Conservation (phyloP, 352 stramenopile species). For the Globisporangium viniferum region DNA sequence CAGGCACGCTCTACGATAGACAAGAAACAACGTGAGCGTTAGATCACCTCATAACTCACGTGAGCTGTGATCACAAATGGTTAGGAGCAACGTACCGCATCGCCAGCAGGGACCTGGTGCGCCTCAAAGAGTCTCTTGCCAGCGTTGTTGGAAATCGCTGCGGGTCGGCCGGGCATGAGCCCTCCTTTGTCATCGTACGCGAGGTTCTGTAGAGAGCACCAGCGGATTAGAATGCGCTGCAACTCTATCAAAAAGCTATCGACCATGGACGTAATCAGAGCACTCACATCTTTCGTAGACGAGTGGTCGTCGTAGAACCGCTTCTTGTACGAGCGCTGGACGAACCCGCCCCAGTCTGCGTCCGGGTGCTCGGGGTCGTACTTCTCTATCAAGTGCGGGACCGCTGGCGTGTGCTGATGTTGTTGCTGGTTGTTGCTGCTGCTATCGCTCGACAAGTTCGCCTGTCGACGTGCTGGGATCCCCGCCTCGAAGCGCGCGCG, state of each 20-base stretch:
- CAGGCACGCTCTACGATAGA: constrained; percentile 29
- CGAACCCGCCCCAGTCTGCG: constrained; percentile 69
- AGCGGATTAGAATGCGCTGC: not conserved
- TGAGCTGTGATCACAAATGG: not conserved
- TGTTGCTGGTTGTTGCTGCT: constrained; percentile 18
- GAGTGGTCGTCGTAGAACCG: constrained; percentile 42
- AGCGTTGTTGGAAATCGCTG: constrained; percentile 16
- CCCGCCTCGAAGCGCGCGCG: constrained; percentile 29
- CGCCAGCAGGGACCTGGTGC: constrained; percentile 32
- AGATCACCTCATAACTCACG: not conserved
- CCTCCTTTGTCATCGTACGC: constrained; percentile 51
- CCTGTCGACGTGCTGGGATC: constrained; percentile 4
- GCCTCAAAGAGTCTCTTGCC: constrained; percentile 63
- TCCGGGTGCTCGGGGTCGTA: constrained; percentile 74
- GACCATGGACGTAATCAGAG: not conserved
- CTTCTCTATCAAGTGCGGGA: constrained; percentile 59
- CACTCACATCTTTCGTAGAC: constrained; percentile 39
- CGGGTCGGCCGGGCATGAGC: constrained; percentile 40
- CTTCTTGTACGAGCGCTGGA: constrained; percentile 70
- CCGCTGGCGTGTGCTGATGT: constrained; percentile 12
- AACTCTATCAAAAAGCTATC: not conserved
- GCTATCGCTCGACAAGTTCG: not conserved
- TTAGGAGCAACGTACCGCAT: constrained; percentile 15
- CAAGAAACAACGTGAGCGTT: not conserved
- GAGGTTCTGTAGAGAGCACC: constrained; percentile 32